Percentiles rank a stretch among this genome's conserved stretches.
Evolutionary conservation across 176 grass and related monocot genomes (phyloP).

Genomic region (Luzula sylvatica): DNA sequence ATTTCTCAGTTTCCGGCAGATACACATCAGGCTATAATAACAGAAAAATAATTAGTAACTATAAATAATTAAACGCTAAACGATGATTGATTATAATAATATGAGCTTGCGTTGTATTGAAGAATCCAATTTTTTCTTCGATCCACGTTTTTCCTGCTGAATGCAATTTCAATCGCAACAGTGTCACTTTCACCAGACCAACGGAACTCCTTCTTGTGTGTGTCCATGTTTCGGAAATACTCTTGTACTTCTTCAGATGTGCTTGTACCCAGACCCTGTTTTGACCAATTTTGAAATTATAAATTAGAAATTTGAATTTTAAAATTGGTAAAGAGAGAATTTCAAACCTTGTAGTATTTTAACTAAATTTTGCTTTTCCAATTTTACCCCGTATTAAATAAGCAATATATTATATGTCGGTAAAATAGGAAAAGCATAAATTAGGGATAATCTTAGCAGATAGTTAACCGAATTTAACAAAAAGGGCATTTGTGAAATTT

Average conservation of each 20-base stretch:
- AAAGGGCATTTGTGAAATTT: too few relatives aligned
- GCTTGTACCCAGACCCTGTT: conserved; percentile 42
- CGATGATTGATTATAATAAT: conserved; percentile 13
- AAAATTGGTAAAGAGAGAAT: neutral
- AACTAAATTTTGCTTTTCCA: too few relatives aligned
- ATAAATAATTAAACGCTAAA: too few relatives aligned
- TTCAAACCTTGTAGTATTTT: conserved; percentile 43
- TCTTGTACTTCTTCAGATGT: conserved; percentile 46
- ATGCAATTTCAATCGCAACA: conserved; percentile 37
- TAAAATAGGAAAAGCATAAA: too few relatives aligned
- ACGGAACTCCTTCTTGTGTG: conserved; percentile 36
- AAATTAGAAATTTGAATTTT: too few relatives aligned
- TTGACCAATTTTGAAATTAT: neutral
- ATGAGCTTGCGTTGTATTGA: conserved; percentile 41
- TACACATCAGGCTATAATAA: conserved; percentile 44
- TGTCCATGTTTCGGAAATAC: conserved; percentile 34
- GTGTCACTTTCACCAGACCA: conserved; percentile 30
- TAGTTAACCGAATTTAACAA: too few relatives aligned
- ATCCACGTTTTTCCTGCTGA: conserved; percentile 43
- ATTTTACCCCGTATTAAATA: too few relatives aligned
- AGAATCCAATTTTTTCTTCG: conserved; percentile 41
- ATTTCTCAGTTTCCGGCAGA: conserved; percentile 28
- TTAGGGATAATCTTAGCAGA: too few relatives aligned
- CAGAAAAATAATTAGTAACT: too few relatives aligned
- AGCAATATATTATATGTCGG: too few relatives aligned